These are phyloP conservation scores for Dispira simplex DNA, from an alignment of 192 early-diverging fungal species.

Conservation along the genomic window DNA sequence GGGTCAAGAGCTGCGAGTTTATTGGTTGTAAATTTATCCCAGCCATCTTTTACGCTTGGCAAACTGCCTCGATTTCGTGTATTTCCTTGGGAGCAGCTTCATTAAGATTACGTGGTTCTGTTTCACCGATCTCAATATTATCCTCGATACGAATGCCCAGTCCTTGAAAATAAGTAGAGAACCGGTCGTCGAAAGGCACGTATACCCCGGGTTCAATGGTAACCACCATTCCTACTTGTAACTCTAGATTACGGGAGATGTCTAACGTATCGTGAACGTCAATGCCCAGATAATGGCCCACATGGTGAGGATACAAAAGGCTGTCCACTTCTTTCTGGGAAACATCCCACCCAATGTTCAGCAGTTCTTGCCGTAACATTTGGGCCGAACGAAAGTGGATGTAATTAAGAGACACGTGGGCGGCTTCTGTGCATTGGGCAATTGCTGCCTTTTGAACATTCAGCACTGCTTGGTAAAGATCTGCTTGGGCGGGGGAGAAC, in stretches of 20 bases:
- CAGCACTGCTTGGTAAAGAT: conserved; percentile 73
- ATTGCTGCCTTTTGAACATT: conserved; percentile 76
- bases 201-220: conserved; percentile 95
- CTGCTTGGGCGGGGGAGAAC: conserved; percentile 59
- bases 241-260: conserved; percentile 47
- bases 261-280: conserved; percentile 87
- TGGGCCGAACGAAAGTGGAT: conserved; percentile 64
- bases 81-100: conserved; percentile 70
- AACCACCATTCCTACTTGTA: conserved; percentile 74
- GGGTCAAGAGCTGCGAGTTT: no score
- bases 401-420: conserved; percentile 50
- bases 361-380: conserved; percentile 51
- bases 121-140: conserved; percentile 68
- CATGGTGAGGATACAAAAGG: conserved; percentile 82
- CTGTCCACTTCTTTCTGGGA: conserved; percentile 57
- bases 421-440: conserved; percentile 31
- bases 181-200: conserved; percentile 56
- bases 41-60: not conserved
- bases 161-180: conserved; percentile 66
- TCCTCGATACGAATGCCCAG: conserved; percentile 96
- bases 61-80: conserved; percentile 45
- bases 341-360: conserved; percentile 47
- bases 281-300: conserved; percentile 86
- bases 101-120: conserved; percentile 42
- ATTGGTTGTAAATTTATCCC: not conserved